Conservation (phyloP, 1,284 basidiomycete species). For the Termitomyces sp. region DNA sequence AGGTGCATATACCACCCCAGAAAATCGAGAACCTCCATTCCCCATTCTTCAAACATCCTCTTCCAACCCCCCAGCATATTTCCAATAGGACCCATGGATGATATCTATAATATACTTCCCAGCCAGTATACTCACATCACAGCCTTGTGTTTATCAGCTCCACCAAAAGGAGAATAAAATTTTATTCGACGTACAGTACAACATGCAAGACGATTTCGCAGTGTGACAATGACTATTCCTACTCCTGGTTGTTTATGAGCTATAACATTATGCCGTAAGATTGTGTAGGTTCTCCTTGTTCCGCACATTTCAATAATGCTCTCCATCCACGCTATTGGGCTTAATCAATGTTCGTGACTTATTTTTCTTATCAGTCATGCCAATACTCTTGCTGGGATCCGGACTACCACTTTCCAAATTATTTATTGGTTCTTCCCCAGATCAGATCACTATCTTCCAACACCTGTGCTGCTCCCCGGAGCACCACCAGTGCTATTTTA, state of each 20-base stretch:
- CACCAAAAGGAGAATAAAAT: neutral
- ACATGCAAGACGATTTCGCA: neutral
- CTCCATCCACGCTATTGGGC: conserved; percentile 25
- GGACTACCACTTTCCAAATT: too few species aligned
- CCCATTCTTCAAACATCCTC: neutral
- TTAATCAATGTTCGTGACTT: too few species aligned
- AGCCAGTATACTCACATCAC: neutral
- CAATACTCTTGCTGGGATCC: too few species aligned
- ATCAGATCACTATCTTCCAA: too few species aligned
- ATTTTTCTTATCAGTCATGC: too few species aligned
- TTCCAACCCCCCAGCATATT: conserved; percentile 6
- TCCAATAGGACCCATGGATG: neutral
- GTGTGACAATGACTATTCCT: neutral
- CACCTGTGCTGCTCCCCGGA: too few species aligned
- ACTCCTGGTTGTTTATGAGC: neutral
- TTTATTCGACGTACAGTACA: neutral
- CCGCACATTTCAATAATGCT: conserved; percentile 29
- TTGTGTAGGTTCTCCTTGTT: neutral
- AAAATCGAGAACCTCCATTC: conserved; percentile 8
- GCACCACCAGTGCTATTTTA: conserved; percentile 74
- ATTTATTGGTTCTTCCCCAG: too few species aligned
- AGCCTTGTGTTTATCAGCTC: neutral
- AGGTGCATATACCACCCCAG: neutral
- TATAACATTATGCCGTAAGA: too few species aligned
- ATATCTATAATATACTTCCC: neutral